Base-by-base conservation (phyloP, 2,329 filamentous ascomycete species). In the Colletotrichum karsti region DNA sequence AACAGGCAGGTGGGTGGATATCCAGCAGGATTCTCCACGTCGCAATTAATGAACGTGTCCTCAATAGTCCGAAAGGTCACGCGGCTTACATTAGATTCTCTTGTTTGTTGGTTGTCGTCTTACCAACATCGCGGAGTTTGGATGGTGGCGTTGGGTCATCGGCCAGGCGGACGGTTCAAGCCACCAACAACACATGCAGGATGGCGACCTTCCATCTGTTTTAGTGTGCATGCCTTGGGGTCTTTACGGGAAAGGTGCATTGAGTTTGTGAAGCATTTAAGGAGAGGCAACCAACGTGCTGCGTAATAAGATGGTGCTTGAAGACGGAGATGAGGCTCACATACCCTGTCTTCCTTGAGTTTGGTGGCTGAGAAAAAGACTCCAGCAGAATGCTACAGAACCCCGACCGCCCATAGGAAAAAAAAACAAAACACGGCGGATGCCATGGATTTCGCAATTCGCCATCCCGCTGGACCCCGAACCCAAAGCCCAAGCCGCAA, bases 31-130 rank as follows among this genome's bases (percentile, higher is more conserved):
- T 54, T 64, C 59, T 59, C 64, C 59, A 55, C 26, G 53, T 18
- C 37, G 44, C 44, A 53, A 63, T 67, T 22, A 39, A 33, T 13
- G 66, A 69, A 69, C 66, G 66, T 69, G 66, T 69, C 66, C 62
- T 67, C 26, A 56, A 39, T 39, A 30, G 51, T 55, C 35, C 51
- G 30, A 28, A 35, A 20, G 26, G 33, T 24, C 18, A 8, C 8
- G 7, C n/a, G n/a, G n/a, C n/a, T n/a, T n/a, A n/a, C n/a, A n/a
- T n/a, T n/a, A 13, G 8, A n/a, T 41, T 13, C 5, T n/a, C 15
- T 9, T 8, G 24, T 28, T 30, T 51, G 69, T 39, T 61, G 3
- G 30, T 26, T 53, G 44, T 20, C 46, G 44, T 10, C 28, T 28
- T 24, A 37, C 54, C 50, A 30, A 22, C 51, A 39, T 20, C n/a